phyloP scores from a whole-genome alignment of 768 basidiomycete genomes.

The Obba rivulosa region DNA sequence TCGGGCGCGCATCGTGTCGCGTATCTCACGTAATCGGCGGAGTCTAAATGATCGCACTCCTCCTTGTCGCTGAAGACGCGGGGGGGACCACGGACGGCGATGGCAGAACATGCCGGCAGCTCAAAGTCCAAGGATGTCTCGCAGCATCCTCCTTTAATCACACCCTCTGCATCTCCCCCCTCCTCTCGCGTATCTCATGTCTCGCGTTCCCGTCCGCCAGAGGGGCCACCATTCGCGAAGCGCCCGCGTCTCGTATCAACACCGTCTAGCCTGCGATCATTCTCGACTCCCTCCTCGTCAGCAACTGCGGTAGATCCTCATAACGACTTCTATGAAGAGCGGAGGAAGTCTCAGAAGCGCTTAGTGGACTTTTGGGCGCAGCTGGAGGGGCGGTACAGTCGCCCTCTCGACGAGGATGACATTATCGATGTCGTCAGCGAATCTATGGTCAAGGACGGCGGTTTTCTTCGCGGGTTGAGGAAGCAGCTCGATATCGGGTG shows the following conservation, averaged over 20 bases:
- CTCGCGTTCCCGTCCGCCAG: conserved; percentile 17
- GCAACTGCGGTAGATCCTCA: conserved; percentile 1
- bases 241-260: conserved; percentile 43
- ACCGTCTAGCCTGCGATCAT: conserved; percentile 21
- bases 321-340: conserved; percentile 46
- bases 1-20: neutral
- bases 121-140: conserved; percentile 5
- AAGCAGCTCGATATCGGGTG: conserved; percentile 46
- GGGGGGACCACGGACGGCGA: conserved; percentile 1
- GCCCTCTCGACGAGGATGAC: conserved; percentile 72
- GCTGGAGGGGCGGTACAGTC: conserved; percentile 63
- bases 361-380: conserved; percentile 61
- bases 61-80: neutral
- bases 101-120: conserved; percentile 4
- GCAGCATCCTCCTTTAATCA: conserved; percentile 30
- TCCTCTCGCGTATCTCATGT: conserved; percentile 23
- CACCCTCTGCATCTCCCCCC: conserved; percentile 52
- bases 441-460: conserved; percentile 63
- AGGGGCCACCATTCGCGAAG: conserved; percentile 38
- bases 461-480: conserved; percentile 45
- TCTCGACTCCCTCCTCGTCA: conserved; percentile 15
- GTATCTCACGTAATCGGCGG: conserved; percentile 4
- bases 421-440: conserved; percentile 64
- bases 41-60: conserved; percentile 1
- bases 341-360: conserved; percentile 51